Base-by-base conservation (phyloP, 768 basidiomycete genomes). In the Hygrophoropsis aurantiaca region DNA sequence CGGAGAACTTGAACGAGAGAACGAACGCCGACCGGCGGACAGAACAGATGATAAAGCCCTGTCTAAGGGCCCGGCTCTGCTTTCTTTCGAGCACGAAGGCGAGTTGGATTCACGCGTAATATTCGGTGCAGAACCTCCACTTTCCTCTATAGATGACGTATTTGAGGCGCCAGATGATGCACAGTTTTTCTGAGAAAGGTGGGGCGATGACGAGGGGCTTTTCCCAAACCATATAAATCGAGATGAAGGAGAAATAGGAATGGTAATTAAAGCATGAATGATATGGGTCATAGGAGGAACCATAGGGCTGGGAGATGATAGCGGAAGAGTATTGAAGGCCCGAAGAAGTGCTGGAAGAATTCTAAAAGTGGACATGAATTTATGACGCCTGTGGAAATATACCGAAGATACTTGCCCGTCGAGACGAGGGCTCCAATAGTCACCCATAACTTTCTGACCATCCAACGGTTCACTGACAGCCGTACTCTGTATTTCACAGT, bases 191-290 rank as follows among this genome's bases (percentile, higher is more conserved):
- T 13, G 27, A 34, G 73, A 54, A 46, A 58, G 68, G 23, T 66
- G 68, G 58, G 57, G 65, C 33, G 65, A 72, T 30, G 64, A 61
- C 51, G 52, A 52, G n/a, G 63, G 44, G 49, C 65, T 58, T 53
- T 65, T 59, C 37, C 74, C 80, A 50, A 90, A 80, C 90, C 90
- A 91, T 34, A 77, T 59, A 25, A 71, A 54, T 42, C 74, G 79
- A 44, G 85, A 73, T 39, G 74, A 64, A 11, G 82, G 64, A 27
- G 73, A 67, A 44, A 90, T 72, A 35, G 94, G 94, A 47, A 94
- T 79, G 26, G 77, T 80, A 50, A 94, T 88, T 37, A 97, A 76
- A 9, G 81, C 72, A 59, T 97, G 90, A 33, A 95, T 85, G 44
- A 85, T 75, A 51, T 95, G 87, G 1, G 88, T 84, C 26, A 97